Evolutionary conservation across 495 filamentous ascomycete species (phyloP), one percentile per base, ranked within the genome.

Genomic region (Xylona heveae): DNA sequence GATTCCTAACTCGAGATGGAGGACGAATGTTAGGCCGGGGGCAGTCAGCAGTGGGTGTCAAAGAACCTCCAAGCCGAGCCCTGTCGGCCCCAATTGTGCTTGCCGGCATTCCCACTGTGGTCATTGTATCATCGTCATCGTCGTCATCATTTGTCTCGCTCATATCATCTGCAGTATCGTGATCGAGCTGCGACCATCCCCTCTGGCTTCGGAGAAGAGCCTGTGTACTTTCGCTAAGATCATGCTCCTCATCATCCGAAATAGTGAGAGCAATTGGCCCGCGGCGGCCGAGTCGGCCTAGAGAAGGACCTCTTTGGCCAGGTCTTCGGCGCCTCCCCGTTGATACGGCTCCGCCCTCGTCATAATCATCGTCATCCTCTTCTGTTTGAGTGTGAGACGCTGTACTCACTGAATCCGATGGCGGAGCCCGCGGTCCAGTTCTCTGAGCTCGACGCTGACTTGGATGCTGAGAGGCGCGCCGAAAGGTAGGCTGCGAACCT

Each of bases 311-410:
- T 22, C 27, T 23, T n/a, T n/a, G n/a, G n/a, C n/a, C n/a, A 9
- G 32, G 18, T 19, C 36, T n/a, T 27, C 32, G 0, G 5, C 36
- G 30, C 13, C 31, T 19, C 10, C 36, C 36, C 12, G 36, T 35
- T 6, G 30, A 38, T 8, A 38, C 30, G 6, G 30, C 34, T 10
- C 36, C 36, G 6, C 36, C 36, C 18, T 38, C 36, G 23, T 38
- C 36, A 16, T 16, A 38, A 23, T 38, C 36, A 9, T 19, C 36
- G 17, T 35, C 30, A 23, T 31, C 26, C 7, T 38, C 24, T 3
- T 12, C 9, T 16, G 21, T 24, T 19, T 31, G 30, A 18, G 31
- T 19, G 6, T 33, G 31, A 22, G 31, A 24, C 19, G 17, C 16
- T 19, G 25, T 23, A 19, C 31, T 24, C 22, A 1, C 5, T 33